These are phyloP conservation scores for Flaveria sonorensis DNA, from an alignment of 129 eudicot species.

Conservation along the genomic window DNA sequence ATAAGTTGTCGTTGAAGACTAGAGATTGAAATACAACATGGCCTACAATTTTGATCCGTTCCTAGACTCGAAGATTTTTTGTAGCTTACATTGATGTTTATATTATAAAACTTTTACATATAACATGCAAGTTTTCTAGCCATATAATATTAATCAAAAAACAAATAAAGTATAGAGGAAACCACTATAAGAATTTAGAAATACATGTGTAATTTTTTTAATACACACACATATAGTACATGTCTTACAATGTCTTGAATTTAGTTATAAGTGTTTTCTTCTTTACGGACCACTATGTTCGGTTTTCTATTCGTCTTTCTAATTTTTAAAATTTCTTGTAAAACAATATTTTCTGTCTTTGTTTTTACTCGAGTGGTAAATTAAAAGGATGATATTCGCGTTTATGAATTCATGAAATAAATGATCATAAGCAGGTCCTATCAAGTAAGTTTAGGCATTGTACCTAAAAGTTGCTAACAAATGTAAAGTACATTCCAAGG, in stretches of 20 bases:
- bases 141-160: neutral
- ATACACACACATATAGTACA: too few species aligned
- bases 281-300: neutral
- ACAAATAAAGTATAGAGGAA: neutral
- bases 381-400: neutral
- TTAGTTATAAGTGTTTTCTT: neutral
- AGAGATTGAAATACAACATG: neutral
- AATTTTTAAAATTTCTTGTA: neutral
- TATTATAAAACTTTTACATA: neutral
- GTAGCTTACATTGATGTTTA: neutral
- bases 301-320: neutral
- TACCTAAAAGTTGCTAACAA: conserved; percentile 44
- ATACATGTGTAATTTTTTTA: neutral
- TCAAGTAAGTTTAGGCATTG: conserved; percentile 21
- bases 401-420: conserved; percentile 6
- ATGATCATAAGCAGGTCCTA: conserved; percentile 31
- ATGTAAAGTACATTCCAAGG: conserved; percentile 40
- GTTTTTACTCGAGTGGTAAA: neutral
- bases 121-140: neutral
- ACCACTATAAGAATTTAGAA: neutral
- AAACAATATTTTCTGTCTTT: neutral
- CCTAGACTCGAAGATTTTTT: neutral
- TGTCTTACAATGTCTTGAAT: neutral
- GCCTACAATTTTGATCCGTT: neutral
- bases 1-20: neutral